Percentiles rank a stretch among this genome's conserved stretches.
These are phyloP conservation scores for Trypanosoma mega DNA, from an alignment of 208 protist genomes.

Conservation along the genomic window DNA sequence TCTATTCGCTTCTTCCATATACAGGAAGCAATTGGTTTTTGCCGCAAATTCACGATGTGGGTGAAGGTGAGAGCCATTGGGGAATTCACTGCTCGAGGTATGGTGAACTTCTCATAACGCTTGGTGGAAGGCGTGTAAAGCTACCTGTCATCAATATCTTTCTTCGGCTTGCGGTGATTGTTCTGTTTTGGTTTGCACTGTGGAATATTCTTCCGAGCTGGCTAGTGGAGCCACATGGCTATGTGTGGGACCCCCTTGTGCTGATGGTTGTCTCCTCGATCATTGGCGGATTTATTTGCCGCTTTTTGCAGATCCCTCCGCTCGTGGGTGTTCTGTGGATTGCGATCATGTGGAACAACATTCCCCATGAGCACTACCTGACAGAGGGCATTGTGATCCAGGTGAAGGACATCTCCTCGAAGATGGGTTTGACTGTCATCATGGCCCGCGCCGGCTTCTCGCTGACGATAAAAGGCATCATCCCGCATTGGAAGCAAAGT, in stretches of 20 bases:
- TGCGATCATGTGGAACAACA: slow-evolving; percentile 82
- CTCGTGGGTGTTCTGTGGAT: slow-evolving; percentile 80
- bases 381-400: slow-evolving; percentile 53
- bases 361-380: slow-evolving; percentile 57
- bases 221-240: slow-evolving; percentile 64
- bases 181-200: slow-evolving; percentile 63
- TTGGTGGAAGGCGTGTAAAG: slow-evolving; percentile 52
- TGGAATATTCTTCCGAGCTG: slow-evolving; percentile 66
- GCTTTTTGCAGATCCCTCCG: slow-evolving; percentile 74
- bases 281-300: slow-evolving; percentile 64
- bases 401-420: slow-evolving; percentile 59
- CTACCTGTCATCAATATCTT: slow-evolving; percentile 59
- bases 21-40: slow-evolving; percentile 78
- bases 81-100: slow-evolving; percentile 37
- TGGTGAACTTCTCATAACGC: slow-evolving; percentile 43
- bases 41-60: slow-evolving; percentile 46
- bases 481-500: slow-evolving; percentile 70
- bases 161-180: slow-evolving; percentile 56
- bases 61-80: slow-evolving; percentile 39
- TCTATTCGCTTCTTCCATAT: slow-evolving; percentile 79
- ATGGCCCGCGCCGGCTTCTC: slow-evolving; percentile 73
- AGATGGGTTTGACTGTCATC: slow-evolving; percentile 73
- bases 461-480: slow-evolving; percentile 60
- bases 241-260: slow-evolving; percentile 73
- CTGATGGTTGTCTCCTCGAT: slow-evolving; percentile 61